Evolutionary conservation across 352 stramenopile species (phyloP), one percentile per base, ranked within the genome.

Genomic region (Globisporangium sylvaticum): DNA sequence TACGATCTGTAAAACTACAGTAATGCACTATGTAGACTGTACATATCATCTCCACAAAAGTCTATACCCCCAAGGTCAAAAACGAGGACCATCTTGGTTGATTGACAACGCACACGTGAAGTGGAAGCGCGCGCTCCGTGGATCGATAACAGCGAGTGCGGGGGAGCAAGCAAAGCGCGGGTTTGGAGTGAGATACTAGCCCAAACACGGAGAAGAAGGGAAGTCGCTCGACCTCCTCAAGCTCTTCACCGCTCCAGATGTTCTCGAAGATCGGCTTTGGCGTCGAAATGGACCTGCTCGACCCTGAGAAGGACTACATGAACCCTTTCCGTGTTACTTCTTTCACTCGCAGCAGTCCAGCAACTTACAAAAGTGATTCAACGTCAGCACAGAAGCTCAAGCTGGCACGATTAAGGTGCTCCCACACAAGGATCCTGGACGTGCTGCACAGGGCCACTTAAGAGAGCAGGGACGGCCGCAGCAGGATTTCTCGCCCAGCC

Each of bases 201-300:
- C 20, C 62, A 50, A 25, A 58, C 65, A 37, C 54, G 31, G 39
- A 12, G 58, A 67, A 10, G 70, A 55, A 64, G 68, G n/a, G 58
- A 65, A 14, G 60, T 54, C 0, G 31, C 6, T 90, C 6, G 72
- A 87, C 54, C 56, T 90, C 14, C 78, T 76, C 59, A 66, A 68
- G 9, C 63, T 85, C 8, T 53, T 89, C 31, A 37, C 82, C 80
- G 14, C 76, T 87, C 32, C 71, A 89, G 53, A 73, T 73, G 8
- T 89, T 89, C 39, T 69, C 75, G 1, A 76, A 87, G 37, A 88
- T 89, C 29, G 79, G 76, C 39, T 88, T 89, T 63, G 81, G 79
- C 15, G 69, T 86, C 44, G 34, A 78, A 1, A 77, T 88, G 70
- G 69, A 80, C 48, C 31, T 77, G 72, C 18, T 64, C 85, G 29